Base-by-base conservation (phyloP, 345 rosid genomes). In the Pistacia vera region DNA sequence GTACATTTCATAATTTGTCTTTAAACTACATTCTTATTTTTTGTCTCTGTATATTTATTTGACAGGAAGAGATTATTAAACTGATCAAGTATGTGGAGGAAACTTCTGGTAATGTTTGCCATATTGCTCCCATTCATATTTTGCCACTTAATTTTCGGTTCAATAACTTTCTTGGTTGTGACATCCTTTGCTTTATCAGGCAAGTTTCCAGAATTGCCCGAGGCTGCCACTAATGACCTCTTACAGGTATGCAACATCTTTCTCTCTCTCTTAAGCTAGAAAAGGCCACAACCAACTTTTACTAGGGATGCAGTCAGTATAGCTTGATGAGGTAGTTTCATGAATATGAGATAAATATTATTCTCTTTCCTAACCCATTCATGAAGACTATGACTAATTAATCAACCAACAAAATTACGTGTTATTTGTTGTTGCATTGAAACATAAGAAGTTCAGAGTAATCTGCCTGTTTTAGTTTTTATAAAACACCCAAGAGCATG, bases 1-100 rank as follows among this genome's bases (percentile, higher is more conserved):
- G 16, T 33, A 65, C 41, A 17, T 60, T 30, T 10, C 41, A 25
- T 35, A 14, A 61, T 64, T 17, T 25, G 6, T 33, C 38, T 55
- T 44, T 33, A 56, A 46, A 59, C 36, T 22, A 56, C 20, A 8
- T 60, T 73, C 25, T 38, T 63, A 38, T 8, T 56, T 44, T 35
- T 56, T n/a, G 11, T 58, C 76, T 74, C 63, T 48, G 16, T 51
- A 38, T 64, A 73, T 51, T 76, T 70, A 85, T 67, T 75, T 86
- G 81, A 78, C 98, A 96, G 98, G 99, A 96, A 54, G 99, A 96
- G 87, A 87, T 96, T 78, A 68, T 93, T 78, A 90, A 89, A 85
- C 81, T 93, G 86, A 89, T 96, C 72, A 96, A 90, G 78, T 78
- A 77, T 78, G 76, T 89, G 85, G 99, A 93, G 89, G 95, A 88